Conservation (phyloP, 805 yeast species). For the Jamesozyma lodderae region DNA sequence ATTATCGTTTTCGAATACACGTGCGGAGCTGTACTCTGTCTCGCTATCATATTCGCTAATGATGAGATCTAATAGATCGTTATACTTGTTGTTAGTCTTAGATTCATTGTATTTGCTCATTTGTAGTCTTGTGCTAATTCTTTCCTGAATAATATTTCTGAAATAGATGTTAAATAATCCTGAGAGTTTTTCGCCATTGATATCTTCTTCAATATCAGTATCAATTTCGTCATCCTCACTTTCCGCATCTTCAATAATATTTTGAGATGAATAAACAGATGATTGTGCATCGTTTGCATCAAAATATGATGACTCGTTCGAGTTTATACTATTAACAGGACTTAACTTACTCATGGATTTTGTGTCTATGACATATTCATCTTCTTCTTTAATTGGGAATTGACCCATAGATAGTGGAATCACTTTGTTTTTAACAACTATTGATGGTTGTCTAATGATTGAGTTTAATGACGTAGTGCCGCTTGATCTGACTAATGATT, state of each 20-base stretch:
- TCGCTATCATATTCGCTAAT: slow-evolving; percentile 4
- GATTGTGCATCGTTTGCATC: slow-evolving; percentile 4
- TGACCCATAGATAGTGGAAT: slow-evolving; percentile 27
- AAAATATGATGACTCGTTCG: slow-evolving; percentile 4
- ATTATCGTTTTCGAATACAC: slow-evolving; percentile 6
- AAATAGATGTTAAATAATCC: slow-evolving; percentile 18
- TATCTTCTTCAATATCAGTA: neutral
- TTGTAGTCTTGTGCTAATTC: slow-evolving; percentile 24
- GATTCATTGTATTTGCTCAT: slow-evolving; percentile 17
- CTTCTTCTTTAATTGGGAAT: slow-evolving; percentile 23
- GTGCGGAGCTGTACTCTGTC: slow-evolving; percentile 3
- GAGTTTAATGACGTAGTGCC: slow-evolving; percentile 21
- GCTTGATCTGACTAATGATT: slow-evolving; percentile 19
- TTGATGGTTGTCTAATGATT: slow-evolving; percentile 28
- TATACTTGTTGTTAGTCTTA: slow-evolving; percentile 8
- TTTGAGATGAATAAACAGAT: slow-evolving; percentile 5
- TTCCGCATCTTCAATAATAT: slow-evolving; percentile 15
- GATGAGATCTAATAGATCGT: slow-evolving; percentile 1
- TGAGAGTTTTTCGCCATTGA: slow-evolving; percentile 3
- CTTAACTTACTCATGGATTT: slow-evolving; percentile 7
- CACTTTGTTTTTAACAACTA: slow-evolving; percentile 29
- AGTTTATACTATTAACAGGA: neutral
- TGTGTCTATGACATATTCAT: slow-evolving; percentile 17
- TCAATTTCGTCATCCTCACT: slow-evolving; percentile 6
- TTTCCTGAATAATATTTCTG: slow-evolving; percentile 19